Conservation (phyloP, 73 alveolate species). For the Diophrys sp. region DNA sequence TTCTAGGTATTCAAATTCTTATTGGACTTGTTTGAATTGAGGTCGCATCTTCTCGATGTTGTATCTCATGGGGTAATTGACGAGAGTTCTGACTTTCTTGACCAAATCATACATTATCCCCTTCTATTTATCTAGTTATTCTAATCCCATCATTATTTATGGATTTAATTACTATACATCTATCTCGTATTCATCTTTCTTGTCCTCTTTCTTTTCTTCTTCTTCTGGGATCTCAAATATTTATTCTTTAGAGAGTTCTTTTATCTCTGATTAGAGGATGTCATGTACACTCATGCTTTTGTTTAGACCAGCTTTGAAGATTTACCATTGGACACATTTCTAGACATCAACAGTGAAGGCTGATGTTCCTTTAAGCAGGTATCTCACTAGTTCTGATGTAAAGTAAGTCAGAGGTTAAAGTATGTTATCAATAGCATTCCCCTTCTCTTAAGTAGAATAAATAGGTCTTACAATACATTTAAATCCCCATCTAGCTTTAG, state of each 20-base stretch:
- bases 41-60: constrained; percentile 46
- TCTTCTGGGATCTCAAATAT: neutral
- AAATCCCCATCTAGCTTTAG: constrained; percentile 74
- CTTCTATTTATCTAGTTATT: neutral
- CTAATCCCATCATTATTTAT: neutral
- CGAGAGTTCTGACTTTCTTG: constrained; percentile 30
- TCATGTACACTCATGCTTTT: constrained; percentile 15
- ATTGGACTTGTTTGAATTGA: constrained; percentile 19
- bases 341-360: constrained; percentile 7
- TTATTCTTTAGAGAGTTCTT: neutral
- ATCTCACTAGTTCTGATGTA: neutral
- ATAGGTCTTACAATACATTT: constrained; percentile 68
- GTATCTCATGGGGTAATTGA: constrained; percentile 26
- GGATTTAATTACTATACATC: neutral
- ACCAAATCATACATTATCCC: neutral
- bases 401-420: neutral
- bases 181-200: neutral
- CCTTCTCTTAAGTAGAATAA: no score
- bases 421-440: constrained; percentile 1
- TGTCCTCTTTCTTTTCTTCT: neutral
- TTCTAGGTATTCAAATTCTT: constrained; percentile 46
- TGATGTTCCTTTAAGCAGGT: neutral
- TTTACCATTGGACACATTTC: constrained; percentile 28
- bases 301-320: constrained; percentile 28
- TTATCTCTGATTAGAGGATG: neutral